Conservation (phyloP, 371 early-diverging fungal genomes). For the Mucor circinelloides region DNA sequence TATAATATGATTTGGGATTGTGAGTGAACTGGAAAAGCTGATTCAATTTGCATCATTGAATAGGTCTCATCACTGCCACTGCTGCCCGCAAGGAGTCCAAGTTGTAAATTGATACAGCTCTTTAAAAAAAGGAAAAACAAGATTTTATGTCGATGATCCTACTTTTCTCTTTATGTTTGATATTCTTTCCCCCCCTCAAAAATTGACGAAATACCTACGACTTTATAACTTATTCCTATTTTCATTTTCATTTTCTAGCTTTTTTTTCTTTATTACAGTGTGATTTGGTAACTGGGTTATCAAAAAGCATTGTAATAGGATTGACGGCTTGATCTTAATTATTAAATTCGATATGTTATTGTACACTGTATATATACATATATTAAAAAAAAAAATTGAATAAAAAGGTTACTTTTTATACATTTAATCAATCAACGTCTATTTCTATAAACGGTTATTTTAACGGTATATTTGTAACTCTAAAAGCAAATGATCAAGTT, state of each 20-base stretch:
- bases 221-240: constrained; percentile 7
- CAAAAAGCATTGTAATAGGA: background rate
- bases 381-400: background rate
- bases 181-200: constrained; percentile 14
- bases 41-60: background rate
- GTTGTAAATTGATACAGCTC: constrained; percentile 32
- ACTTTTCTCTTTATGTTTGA: constrained; percentile 20
- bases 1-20: background rate
- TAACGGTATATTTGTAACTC: too few species aligned
- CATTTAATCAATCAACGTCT: background rate
- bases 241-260: background rate
- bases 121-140: background rate
- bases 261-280: background rate
- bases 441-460: too few species aligned
- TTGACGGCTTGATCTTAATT: background rate
- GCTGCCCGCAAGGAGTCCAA: constrained; percentile 62
- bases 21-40: background rate
- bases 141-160: constrained; percentile 11
- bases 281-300: background rate
- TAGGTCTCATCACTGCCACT: constrained; percentile 73
- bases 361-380: background rate
- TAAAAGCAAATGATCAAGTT: too few species aligned
- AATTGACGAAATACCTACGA: constrained; percentile 21
- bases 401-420: background rate
- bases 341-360: constrained; percentile 1